These are phyloP conservation scores for Fusarium udum DNA, from an alignment of 2,329 filamentous ascomycete species.

Conservation along the genomic window DNA sequence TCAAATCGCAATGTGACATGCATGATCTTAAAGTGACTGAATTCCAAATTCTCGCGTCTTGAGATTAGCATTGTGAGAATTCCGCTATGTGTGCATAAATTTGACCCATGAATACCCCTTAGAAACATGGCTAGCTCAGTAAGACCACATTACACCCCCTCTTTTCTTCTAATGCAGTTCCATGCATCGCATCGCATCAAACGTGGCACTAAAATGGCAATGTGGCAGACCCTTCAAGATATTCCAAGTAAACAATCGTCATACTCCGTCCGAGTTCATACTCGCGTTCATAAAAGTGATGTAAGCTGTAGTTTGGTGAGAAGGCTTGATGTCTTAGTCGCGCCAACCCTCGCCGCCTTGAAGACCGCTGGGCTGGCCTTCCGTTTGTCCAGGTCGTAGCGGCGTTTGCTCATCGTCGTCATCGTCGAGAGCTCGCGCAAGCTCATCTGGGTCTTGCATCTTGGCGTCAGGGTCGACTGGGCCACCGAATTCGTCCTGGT, in stretches of 20 bases:
- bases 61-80: constrained; percentile 5
- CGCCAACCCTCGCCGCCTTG: constrained; percentile 59
- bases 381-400: constrained; percentile 42
- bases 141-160: neutral
- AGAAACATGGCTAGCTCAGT: neutral
- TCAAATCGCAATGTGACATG: neutral
- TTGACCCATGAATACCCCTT: neutral
- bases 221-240: constrained; percentile 12
- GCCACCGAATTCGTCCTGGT: constrained; percentile 57
- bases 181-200: neutral
- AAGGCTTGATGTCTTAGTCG: constrained; percentile 41
- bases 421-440: constrained; percentile 67
- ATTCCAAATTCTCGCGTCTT: constrained; percentile 7
- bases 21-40: neutral
- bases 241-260: constrained; percentile 34
- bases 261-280: constrained; percentile 28
- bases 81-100: constrained; percentile 26
- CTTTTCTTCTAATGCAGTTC: constrained; percentile 27
- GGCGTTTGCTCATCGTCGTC: constrained; percentile 57
- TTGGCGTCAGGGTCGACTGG: constrained; percentile 68
- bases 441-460: constrained; percentile 73
- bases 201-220: neutral
- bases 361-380: constrained; percentile 52
- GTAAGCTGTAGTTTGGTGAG: neutral
- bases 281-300: constrained; percentile 13